These are phyloP conservation scores for Daldinia sp. DNA, from an alignment of 2,329 filamentous ascomycete species.

Conservation along the genomic window DNA sequence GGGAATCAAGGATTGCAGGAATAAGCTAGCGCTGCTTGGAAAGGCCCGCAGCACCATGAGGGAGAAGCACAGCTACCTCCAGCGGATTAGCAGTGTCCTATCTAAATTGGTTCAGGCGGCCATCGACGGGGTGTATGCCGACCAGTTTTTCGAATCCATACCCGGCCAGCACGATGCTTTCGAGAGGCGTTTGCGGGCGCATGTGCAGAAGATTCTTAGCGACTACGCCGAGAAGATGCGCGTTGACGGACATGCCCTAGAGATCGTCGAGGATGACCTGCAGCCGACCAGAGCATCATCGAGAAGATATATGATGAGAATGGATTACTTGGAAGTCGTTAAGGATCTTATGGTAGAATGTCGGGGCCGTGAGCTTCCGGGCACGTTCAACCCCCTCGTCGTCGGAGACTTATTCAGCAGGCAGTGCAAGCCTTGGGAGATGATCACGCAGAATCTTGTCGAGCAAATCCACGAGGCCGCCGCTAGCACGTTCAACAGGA, in stretches of 20 bases:
- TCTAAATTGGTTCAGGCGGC: constrained; percentile 56
- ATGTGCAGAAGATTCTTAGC: constrained; percentile 44
- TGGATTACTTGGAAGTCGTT: constrained; percentile 35
- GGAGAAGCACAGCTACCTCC: constrained; percentile 60
- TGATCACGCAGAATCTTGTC: constrained; percentile 45
- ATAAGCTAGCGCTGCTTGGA: constrained; percentile 57
- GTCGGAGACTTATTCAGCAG: constrained; percentile 46
- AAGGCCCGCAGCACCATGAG: constrained; percentile 53
- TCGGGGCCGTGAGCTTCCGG: constrained; percentile 47
- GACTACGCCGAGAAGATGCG: constrained; percentile 45
- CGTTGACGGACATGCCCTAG: constrained; percentile 43
- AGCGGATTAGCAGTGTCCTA: constrained; percentile 55
- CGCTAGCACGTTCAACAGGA: constrained; percentile 41
- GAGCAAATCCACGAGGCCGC: constrained; percentile 47
- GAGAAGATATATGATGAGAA: constrained; percentile 34
- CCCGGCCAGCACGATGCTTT: constrained; percentile 45
- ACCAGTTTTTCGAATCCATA: constrained; percentile 57
- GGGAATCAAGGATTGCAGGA: constrained; percentile 49
- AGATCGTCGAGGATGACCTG: constrained; percentile 44
- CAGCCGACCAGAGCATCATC: constrained; percentile 14
- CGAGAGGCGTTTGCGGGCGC: constrained; percentile 44
- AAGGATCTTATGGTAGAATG: constrained; percentile 45
- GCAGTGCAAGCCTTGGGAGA: constrained; percentile 48
- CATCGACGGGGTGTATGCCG: constrained; percentile 58
- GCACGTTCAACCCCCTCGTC: constrained; percentile 48